A percentile compares a stretch with the other conserved stretches of the same genome.
These are phyloP conservation scores for Didymella segeticola DNA, from an alignment of 2,329 filamentous ascomycete genomes.

Conservation along the genomic window DNA sequence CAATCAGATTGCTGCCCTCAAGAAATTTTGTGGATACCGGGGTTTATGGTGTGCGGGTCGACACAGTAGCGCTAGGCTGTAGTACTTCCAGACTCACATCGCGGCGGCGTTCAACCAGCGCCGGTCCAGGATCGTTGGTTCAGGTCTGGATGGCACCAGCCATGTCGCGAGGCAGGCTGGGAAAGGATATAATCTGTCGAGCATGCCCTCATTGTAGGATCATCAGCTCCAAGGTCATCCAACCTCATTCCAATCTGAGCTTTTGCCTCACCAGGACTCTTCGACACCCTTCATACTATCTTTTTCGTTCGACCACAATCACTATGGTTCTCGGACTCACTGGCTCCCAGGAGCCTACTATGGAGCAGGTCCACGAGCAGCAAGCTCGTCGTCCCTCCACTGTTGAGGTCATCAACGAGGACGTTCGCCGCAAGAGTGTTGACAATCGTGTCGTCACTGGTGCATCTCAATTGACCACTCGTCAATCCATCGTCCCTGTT, in stretches of 20 bases:
- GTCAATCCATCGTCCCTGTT: slow-evolving; percentile 58
- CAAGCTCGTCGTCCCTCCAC: slow-evolving; percentile 46
- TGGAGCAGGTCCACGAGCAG: slow-evolving; percentile 46
- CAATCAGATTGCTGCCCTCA: slow-evolving; percentile 16
- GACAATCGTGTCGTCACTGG: slow-evolving; percentile 46
- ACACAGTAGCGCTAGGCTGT: slow-evolving; percentile 22
- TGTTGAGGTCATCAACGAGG: slow-evolving; percentile 41
- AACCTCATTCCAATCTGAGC: slow-evolving; percentile 23
- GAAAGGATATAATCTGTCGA: slow-evolving; percentile 30
- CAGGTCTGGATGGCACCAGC: slow-evolving; percentile 35
- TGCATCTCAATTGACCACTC: slow-evolving; percentile 50
- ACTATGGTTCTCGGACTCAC: slow-evolving; percentile 39
- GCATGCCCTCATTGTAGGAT: slow-evolving; percentile 17
- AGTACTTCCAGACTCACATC: slow-evolving; percentile 20
- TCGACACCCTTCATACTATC: slow-evolving; percentile 3
- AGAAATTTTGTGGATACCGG: slow-evolving; percentile 28
- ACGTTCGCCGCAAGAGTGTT: slow-evolving; percentile 44
- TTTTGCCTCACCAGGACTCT: slow-evolving; percentile 7
- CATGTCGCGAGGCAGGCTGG: slow-evolving; percentile 22
- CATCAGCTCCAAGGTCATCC: slow-evolving; percentile 32
- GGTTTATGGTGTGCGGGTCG: slow-evolving; percentile 22
- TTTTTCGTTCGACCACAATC: slow-evolving; percentile 8
- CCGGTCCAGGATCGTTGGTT: slow-evolving; percentile 23
- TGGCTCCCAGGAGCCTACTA: slow-evolving; percentile 41
- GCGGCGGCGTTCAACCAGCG: slow-evolving; percentile 23